phyloP scores from a whole-genome alignment of 2,329 filamentous ascomycete species.

The Malbranchea cinnamomea region DNA sequence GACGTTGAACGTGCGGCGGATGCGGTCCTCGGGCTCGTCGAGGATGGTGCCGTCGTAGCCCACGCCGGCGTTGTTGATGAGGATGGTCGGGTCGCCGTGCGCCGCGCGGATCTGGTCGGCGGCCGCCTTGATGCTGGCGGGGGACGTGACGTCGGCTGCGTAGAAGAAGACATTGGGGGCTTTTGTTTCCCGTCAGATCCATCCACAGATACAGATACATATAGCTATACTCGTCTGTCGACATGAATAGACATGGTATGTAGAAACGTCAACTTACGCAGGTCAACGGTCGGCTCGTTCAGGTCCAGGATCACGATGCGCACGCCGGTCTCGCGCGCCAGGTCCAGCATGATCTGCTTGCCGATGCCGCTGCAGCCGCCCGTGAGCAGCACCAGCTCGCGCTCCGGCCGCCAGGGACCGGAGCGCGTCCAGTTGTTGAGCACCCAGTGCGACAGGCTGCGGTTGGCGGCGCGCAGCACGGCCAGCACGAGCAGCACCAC shows the following conservation, averaged over 20 bases:
- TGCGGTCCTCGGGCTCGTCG: conserved; percentile 27
- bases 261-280: conserved; percentile 13
- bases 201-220: background rate
- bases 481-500: too few relatives aligned
- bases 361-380: conserved; percentile 26
- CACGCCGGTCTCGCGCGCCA: conserved; percentile 16
- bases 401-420: too few relatives aligned
- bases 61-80: conserved; percentile 38
- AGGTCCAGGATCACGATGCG: conserved; percentile 24
- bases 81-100: conserved; percentile 31
- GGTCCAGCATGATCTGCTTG: conserved; percentile 20
- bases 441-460: too few relatives aligned
- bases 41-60: conserved; percentile 33
- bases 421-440: too few relatives aligned
- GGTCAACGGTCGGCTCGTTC: conserved; percentile 17
- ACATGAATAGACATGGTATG: too few relatives aligned
- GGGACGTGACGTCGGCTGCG: conserved; percentile 23
- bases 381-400: conserved; percentile 22
- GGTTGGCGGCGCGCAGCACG: too few relatives aligned
- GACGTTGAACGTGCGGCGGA: conserved; percentile 37
- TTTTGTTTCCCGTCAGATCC: conserved; percentile 5
- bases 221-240: too few relatives aligned
- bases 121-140: conserved; percentile 17
- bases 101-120: conserved; percentile 24
- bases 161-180: conserved; percentile 23